These are phyloP conservation scores for Spongispora temasekensis DNA, from an alignment of 1,284 basidiomycete genomes.

Conservation along the genomic window DNA sequence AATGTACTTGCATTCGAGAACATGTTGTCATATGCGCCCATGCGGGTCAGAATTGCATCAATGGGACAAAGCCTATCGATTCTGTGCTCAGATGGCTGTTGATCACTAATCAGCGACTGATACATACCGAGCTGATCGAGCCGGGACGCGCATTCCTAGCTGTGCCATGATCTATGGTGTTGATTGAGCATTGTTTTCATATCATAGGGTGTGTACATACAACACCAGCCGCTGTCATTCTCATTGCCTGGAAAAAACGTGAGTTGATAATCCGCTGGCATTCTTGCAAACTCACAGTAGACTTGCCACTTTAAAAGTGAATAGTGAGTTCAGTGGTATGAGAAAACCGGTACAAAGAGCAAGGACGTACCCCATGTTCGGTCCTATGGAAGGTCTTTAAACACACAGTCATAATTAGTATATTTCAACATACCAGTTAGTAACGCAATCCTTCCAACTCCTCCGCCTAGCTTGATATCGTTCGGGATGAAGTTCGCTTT, in stretches of 20 bases:
- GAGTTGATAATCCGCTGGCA: slow-evolving; percentile 1
- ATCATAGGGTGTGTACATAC: slow-evolving; percentile 40
- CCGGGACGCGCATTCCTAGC: slow-evolving; percentile 97
- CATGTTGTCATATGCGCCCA: slow-evolving; percentile 99
- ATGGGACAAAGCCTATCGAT: slow-evolving; percentile 76
- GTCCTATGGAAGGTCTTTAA: slow-evolving; percentile 48
- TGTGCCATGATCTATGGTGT: slow-evolving; percentile 89
- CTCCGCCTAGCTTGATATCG: slow-evolving; percentile 84
- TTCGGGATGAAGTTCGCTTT: slow-evolving; percentile 92
- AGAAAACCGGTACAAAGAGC: not conserved
- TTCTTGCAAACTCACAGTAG: slow-evolving; percentile 56
- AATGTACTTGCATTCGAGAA: slow-evolving; percentile 94
- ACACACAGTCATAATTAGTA: not conserved
- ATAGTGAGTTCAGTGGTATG: not conserved
- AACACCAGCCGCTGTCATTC: slow-evolving; percentile 95
- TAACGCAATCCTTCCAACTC: slow-evolving; percentile 78
- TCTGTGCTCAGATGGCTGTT: slow-evolving; percentile 1
- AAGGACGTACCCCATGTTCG: slow-evolving; percentile 82
- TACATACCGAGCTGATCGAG: slow-evolving; percentile 71
- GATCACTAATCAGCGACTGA: not conserved
- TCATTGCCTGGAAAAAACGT: slow-evolving; percentile 60
- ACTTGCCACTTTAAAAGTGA: slow-evolving; percentile 67
- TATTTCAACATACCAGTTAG: slow-evolving; percentile 70
- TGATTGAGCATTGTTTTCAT: slow-evolving; percentile 4
- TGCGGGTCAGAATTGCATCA: slow-evolving; percentile 93